A percentile compares a stretch with the other conserved stretches of the same genome.
Evolutionary conservation across 2,329 filamentous ascomycete genomes (phyloP).

Genomic region (Lasiodiplodia sp.): DNA sequence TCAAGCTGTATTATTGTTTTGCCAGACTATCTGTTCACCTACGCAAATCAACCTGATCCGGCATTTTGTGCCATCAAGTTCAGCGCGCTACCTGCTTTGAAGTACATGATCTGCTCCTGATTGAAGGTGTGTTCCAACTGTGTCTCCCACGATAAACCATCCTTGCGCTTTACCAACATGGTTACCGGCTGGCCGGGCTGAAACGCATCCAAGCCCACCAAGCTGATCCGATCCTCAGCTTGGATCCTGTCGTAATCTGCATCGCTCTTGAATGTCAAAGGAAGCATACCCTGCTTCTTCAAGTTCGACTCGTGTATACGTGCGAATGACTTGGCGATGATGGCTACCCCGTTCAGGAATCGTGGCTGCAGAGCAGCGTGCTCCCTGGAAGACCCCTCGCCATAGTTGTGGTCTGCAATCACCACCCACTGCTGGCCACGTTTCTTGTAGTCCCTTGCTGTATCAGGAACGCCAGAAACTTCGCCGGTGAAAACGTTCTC

Average conservation of each 20-base stretch:
- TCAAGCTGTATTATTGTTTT: neutral
- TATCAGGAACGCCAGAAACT: conserved; percentile 87
- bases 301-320: conserved; percentile 99
- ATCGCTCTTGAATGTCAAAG: conserved; percentile 90
- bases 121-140: conserved; percentile 97
- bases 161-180: conserved; percentile 76
- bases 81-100: conserved; percentile 94
- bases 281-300: conserved; percentile 99
- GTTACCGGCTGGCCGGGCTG: neutral
- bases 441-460: conserved; percentile 97
- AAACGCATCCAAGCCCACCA: neutral
- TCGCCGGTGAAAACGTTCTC: conserved; percentile 87
- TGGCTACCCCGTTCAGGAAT: conserved; percentile 94
- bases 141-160: conserved; percentile 83
- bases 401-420: conserved; percentile 99
- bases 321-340: conserved; percentile 94
- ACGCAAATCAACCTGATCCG: neutral
- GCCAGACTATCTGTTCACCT: too few species aligned
- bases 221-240: conserved; percentile 83
- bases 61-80: conserved; percentile 85
- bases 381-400: conserved; percentile 96
- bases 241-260: conserved; percentile 98
- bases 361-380: conserved; percentile 97
- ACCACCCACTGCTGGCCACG: conserved; percentile 97
- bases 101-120: conserved; percentile 97